Evolutionary conservation across 2,329 filamentous ascomycete species (phyloP).

Genomic region (Epicoccum nigrum): DNA sequence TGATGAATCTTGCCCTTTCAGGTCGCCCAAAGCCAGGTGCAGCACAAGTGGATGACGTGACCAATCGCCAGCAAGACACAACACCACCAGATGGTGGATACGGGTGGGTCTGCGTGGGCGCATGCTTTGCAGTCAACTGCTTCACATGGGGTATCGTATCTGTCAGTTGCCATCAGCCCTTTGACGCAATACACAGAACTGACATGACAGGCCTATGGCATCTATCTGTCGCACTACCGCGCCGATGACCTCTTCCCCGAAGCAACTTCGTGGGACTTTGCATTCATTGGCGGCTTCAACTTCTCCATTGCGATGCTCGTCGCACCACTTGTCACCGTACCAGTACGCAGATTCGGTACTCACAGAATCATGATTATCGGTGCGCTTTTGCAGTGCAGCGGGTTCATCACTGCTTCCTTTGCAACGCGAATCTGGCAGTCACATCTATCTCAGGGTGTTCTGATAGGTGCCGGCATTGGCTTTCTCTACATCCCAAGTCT

Average conservation of each 20-base stretch:
- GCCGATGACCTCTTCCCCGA: conserved; percentile 41
- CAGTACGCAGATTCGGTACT: conserved; percentile 34
- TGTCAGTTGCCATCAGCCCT: too few species aligned
- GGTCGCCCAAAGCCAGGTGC: too few species aligned
- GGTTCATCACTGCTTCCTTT: conserved; percentile 49
- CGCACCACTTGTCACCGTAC: conserved; percentile 41
- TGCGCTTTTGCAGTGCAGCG: conserved; percentile 39
- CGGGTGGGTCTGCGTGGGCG: conserved; percentile 24
- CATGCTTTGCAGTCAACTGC: conserved; percentile 19
- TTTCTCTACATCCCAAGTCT: conserved; percentile 50
- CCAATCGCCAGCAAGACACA: too few species aligned
- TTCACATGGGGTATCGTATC: conserved; percentile 28
- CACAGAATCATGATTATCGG: conserved; percentile 41
- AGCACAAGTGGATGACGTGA: too few species aligned
- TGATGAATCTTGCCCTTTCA: too few species aligned
- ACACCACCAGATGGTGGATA: conserved; percentile 24
- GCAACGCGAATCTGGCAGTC: conserved; percentile 49
- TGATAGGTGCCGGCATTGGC: conserved; percentile 50
- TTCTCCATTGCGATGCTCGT: conserved; percentile 46
- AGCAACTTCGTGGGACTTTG: conserved; percentile 47
- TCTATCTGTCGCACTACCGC: conserved; percentile 54
- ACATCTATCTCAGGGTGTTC: conserved; percentile 50
- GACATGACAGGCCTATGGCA: conserved; percentile 41
- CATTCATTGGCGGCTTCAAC: conserved; percentile 50
- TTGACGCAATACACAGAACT: too few species aligned